A percentile compares a stretch with the other conserved stretches of the same genome.
Conservation (phyloP, 345 rosid genomes). For the Arabidopsis suecica region DNA sequence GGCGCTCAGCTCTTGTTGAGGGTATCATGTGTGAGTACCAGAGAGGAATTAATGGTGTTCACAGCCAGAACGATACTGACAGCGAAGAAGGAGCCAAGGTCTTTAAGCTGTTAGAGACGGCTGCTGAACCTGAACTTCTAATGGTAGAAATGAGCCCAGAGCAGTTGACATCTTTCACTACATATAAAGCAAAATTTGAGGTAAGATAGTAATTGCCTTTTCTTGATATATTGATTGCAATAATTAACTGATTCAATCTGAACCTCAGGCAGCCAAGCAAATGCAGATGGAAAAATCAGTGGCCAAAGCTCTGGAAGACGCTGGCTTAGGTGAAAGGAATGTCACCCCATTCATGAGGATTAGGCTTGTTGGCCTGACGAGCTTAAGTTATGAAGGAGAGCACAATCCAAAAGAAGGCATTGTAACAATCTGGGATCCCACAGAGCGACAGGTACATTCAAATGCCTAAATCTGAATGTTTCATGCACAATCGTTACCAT, state of each 20-base stretch:
- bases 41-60: slow-evolving; percentile 50
- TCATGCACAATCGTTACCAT: slow-evolving; percentile 10
- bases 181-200: slow-evolving; percentile 75
- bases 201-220: slow-evolving; percentile 49
- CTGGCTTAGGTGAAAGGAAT: slow-evolving; percentile 75
- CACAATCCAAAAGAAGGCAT: slow-evolving; percentile 64
- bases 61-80: slow-evolving; percentile 61
- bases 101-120: slow-evolving; percentile 69
- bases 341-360: slow-evolving; percentile 90
- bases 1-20: slow-evolving; percentile 73
- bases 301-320: slow-evolving; percentile 68
- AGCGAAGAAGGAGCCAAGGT: slow-evolving; percentile 88
- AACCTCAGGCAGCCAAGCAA: slow-evolving; percentile 67
- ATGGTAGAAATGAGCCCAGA: slow-evolving; percentile 95
- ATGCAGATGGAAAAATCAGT: slow-evolving; percentile 67
- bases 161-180: slow-evolving; percentile 72
- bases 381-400: slow-evolving; percentile 47
- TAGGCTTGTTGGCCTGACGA: slow-evolving; percentile 76
- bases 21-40: slow-evolving; percentile 69
- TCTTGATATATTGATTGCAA: background rate
- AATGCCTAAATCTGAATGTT: slow-evolving; percentile 19
- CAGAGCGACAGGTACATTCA: slow-evolving; percentile 73
- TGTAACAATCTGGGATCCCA: slow-evolving; percentile 93
- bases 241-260: slow-evolving; percentile 22
- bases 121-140: slow-evolving; percentile 90